Evolutionary conservation across 169 alveolate genomes (phyloP), one percentile per base, ranked within the genome.

Genomic region (Plasmodium adleri): DNA sequence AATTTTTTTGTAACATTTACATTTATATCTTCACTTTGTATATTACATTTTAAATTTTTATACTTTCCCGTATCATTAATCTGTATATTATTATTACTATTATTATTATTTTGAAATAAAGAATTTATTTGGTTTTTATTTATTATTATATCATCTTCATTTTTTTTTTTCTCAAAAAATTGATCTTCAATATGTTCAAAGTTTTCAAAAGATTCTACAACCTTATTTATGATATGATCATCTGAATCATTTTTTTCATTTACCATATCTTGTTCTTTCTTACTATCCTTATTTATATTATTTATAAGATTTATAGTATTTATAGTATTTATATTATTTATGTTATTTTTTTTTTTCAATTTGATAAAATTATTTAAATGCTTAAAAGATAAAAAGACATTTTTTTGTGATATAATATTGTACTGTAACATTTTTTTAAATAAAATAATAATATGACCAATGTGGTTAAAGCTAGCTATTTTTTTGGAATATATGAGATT

Each of bases 321-420:
- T n/a, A n/a, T n/a, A n/a, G n/a, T n/a, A n/a, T n/a, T n/a, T n/a
- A n/a, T n/a, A n/a, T 9, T 0, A 22, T 52, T 32, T 1, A 32
- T 4, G 9, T 32, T 32, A 3, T 3, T 32, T 32, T 32, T 32
- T 52, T 80, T 80, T 68, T 60, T 80, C 13, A 80, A 49, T 54
- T 67, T 56, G 72, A 80, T 67, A 80, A 80, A 80, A 20, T 68
- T 80, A 60, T 80, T 80, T 26, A 80, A 80, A 56, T 80, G 64
- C 13, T 47, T 80, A 58, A 80, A 80, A 45, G 52, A 54, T 68
- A 67, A 26, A 62, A 80, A 68, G 39, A 80, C 68, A 80, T 80
- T 80, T 80, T 68, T 80, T 28, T 80, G 90, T 45, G 90, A 80
- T 67, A 80, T 80, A 60, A 80, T n/a, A 12, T 80, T 80, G 24